A percentile compares a stretch with the other conserved stretches of the same genome.
Evolutionary conservation across 345 rosid species (phyloP).

Genomic region (Hirschfeldia incana): DNA sequence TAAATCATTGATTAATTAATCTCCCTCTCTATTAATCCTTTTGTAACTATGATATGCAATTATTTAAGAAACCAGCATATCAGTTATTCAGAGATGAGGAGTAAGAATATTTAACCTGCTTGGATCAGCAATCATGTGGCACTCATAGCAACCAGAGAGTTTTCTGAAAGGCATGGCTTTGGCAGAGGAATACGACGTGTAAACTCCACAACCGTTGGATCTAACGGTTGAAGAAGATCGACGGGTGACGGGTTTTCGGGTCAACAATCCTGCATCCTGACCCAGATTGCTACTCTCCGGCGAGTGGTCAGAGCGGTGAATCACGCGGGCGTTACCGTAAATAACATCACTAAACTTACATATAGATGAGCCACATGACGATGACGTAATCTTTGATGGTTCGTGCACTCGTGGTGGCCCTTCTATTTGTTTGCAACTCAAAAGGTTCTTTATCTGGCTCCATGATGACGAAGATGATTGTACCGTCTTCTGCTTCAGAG

Average conservation of each 20-base stretch:
- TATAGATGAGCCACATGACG: slow-evolving; percentile 52
- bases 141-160: slow-evolving; percentile 42
- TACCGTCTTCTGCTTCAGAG: slow-evolving; percentile 43
- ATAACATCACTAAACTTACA: slow-evolving; percentile 38
- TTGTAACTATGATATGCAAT: neutral
- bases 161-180: slow-evolving; percentile 42
- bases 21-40: neutral
- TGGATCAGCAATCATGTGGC: slow-evolving; percentile 43
- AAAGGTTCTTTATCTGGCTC: slow-evolving; percentile 89
- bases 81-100: neutral
- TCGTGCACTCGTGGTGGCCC: slow-evolving; percentile 65
- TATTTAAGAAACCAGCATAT: neutral
- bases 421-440: slow-evolving; percentile 84
- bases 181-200: slow-evolving; percentile 38
- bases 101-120: slow-evolving; percentile 21
- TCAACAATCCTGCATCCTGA: slow-evolving; percentile 61
- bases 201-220: slow-evolving; percentile 38
- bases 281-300: slow-evolving; percentile 77
- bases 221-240: slow-evolving; percentile 34
- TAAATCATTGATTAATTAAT: neutral
- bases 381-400: slow-evolving; percentile 51
- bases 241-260: slow-evolving; percentile 46
- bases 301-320: slow-evolving; percentile 42
- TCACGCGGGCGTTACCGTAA: slow-evolving; percentile 37
- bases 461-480: slow-evolving; percentile 41